A percentile compares a stretch with the other conserved stretches of the same genome.
Evolutionary conservation across 129 eudicot species (phyloP).

Genomic region (Flaveria linearis): DNA sequence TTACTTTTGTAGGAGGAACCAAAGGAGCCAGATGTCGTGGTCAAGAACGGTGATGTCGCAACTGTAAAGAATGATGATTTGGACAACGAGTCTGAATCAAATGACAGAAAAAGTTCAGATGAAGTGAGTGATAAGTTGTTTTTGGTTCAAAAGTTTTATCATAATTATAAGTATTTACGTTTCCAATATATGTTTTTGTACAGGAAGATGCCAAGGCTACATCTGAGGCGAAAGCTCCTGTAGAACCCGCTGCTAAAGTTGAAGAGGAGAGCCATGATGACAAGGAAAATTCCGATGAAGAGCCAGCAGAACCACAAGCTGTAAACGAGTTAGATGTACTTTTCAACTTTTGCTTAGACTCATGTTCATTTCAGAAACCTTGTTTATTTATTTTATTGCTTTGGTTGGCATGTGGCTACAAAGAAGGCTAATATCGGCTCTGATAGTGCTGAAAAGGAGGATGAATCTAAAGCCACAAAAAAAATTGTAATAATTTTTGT

Average conservation of each 20-base stretch:
- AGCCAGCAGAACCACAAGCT: constrained; percentile 11
- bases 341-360: too few relatives aligned
- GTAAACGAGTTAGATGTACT: neutral
- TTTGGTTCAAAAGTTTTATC: neutral
- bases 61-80: constrained; percentile 52
- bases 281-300: constrained; percentile 40
- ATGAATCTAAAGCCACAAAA: constrained; percentile 51
- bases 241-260: neutral
- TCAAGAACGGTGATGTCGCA: constrained; percentile 40
- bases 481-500: constrained; percentile 31
- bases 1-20: constrained; percentile 26
- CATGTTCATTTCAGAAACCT: neutral
- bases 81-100: constrained; percentile 49
- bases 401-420: constrained; percentile 7
- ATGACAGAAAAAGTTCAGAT: constrained; percentile 42
- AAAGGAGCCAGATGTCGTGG: constrained; percentile 35
- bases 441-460: constrained; percentile 51
- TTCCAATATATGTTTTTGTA: neutral
- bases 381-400: neutral
- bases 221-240: neutral
- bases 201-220: constrained; percentile 28
- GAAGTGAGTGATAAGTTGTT: constrained; percentile 22
- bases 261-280: constrained; percentile 30
- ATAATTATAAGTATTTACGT: neutral
- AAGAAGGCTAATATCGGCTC: constrained; percentile 29